Base-by-base conservation (phyloP, 2,329 filamentous ascomycete genomes). In the Xylariaceae sp. region DNA sequence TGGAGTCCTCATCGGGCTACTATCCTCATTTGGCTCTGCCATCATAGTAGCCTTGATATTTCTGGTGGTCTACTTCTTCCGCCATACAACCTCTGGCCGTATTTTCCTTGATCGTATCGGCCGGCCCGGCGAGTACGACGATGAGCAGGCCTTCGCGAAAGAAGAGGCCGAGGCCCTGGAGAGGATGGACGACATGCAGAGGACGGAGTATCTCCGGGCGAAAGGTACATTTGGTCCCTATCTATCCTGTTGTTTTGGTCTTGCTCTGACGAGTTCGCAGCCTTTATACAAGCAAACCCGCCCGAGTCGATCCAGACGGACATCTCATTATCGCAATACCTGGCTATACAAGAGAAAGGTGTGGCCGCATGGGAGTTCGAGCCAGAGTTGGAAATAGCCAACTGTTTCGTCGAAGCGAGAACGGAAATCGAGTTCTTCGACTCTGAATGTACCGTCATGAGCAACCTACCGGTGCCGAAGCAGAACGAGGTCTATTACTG, bases 351-450 rank as follows among this genome's bases (percentile, higher is more conserved):
- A 68, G 92, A 98, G 69, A 98, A 98, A 64, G 92, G 92, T 35
- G 90, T 98, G n/a, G 95, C 92, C 4, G 92, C 92, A 5, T 98
- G 92, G 92, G 92, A 98, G 63, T 98, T 98, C 57, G 92, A 97
- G 63, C 92, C 92, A n/a, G 92, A 98, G 63, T 69, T 97, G 24
- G 92, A 98, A 65, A 96, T 97, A 52, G 92, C 92, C 51, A 97
- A 97, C 65, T 98, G 92, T 64, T 98, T 98, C 59, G 92, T 98
- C 48, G 90, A 98, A 65, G 90, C 71, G 28, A 80, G 92, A 50
- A 98, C 92, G 9, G 92, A 98, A 63, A 95, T 98, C 48, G 92
- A 98, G 62, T 98, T 98, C 67, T 98, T 94, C 59, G 92, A 98
- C 64, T 92, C 88, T 2, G 92, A 94, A 61, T 97, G 90, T 68